Evolutionary conservation across 2,329 filamentous ascomycete genomes (phyloP), one percentile per base, ranked within the genome.

Genomic region (Monascus ruber): DNA sequence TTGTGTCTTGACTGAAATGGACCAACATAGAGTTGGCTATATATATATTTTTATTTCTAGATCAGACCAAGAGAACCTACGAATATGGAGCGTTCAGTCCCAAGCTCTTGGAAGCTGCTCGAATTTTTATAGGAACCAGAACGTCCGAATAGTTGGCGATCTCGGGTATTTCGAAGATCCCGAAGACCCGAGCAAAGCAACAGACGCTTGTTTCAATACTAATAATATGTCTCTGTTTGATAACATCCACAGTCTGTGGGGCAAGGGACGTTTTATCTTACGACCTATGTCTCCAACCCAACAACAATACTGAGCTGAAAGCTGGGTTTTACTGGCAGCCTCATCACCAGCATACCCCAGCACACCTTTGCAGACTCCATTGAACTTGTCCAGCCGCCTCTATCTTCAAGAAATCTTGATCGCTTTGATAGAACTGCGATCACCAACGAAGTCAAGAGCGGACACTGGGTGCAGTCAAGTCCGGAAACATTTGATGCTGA

Each of bases 401-500:
- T 6, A 29, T 6, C 28, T 29, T 29, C 28, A 10, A 29, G 28
- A 29, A 29, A 29, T 29, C 6, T 29, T 29, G 28, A 29, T 6
- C 28, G 28, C 10, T 6, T 29, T 6, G 28, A 1, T 10, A 10
- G 10, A 6, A 29, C 10, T 2, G 6, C 2, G 28, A 29, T 29
- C 6, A 10, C 10, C 10, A 6, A 2, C 28, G 10, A 6, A 10
- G 28, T 6, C 28, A 10, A 29, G 28, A 10, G 10, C 28, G 28
- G 10, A 6, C 6, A 29, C 6, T 29, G 6, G 6, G 28, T 29
- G 28, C 6, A 29, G 28, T 29, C 6, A 29, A 29, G 28, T 29
- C 28, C 10, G 28, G 28, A 2, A 10, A 29, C 28, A 29, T 29
- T 45, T 45, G 3, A 38, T 3, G 8, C 17, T 45, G 29, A 35